These are phyloP conservation scores for Diaporthe citrichinensis DNA, from an alignment of 2,329 filamentous ascomycete genomes.

Conservation along the genomic window DNA sequence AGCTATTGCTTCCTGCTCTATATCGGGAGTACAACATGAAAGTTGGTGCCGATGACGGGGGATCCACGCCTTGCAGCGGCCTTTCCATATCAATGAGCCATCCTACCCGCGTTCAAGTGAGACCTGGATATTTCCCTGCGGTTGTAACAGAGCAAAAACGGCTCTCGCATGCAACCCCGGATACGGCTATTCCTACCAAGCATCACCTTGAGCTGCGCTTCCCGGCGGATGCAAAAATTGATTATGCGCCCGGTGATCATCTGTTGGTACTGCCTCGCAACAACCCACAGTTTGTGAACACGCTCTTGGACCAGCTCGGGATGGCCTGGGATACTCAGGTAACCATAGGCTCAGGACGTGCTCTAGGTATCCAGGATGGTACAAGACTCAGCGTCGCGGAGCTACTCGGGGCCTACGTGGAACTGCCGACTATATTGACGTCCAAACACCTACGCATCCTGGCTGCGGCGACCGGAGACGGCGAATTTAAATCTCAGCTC, in stretches of 20 bases:
- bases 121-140: neutral
- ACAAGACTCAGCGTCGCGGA: conserved; percentile 7
- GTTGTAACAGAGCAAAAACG: neutral
- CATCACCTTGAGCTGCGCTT: conserved; percentile 14
- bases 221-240: neutral
- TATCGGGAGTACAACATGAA: conserved; percentile 1
- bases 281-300: neutral
- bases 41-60: neutral
- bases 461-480: neutral
- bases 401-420: conserved; percentile 17
- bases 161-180: neutral
- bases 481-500: neutral
- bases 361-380: neutral
- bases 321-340: conserved; percentile 9
- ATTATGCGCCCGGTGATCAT: conserved; percentile 11
- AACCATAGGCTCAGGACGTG: conserved; percentile 9
- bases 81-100: neutral
- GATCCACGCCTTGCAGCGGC: neutral
- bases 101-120: neutral
- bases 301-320: neutral
- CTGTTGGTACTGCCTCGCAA: conserved; percentile 17
- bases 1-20: neutral
- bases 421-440: neutral
- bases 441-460: neutral
- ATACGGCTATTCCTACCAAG: neutral